Base-by-base conservation (phyloP, 306 rosid species). In the Oxytropis ochrocephala region DNA sequence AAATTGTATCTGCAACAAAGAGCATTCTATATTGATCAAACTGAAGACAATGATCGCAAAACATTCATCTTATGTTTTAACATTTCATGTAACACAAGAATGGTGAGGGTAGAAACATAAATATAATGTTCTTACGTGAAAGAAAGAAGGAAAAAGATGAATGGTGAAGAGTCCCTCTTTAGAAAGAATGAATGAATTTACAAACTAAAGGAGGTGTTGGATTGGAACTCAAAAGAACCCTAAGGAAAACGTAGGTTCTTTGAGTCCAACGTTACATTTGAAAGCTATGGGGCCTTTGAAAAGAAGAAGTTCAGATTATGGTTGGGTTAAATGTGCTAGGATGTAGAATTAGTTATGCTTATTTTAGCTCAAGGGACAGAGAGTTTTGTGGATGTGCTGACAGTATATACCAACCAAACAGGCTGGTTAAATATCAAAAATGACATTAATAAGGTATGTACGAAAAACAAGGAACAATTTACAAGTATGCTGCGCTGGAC, bases 141-240 rank as follows among this genome's bases (percentile, higher is more conserved):
- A 62, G 54, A 73, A 49, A 64, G 8, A 78, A 71, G 1, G 38
- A 33, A 33, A 32, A 7, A 64, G 70, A 69, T 41, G 58, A 74
- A 61, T 52, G 53, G 6, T 8, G 57, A 56, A 55, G 67, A 53
- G 55, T 8, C 8, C 51, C 8, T 69, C 6, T 48, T 48, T 58
- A n/a, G 27, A 29, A 39, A 16, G 70, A 36, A n/a, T 54, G 73
- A 70, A 30, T 46, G 81, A 36, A 59, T 50, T 57, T 70, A 1
- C 12, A 30, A 61, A 27, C 65, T 17, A 67, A 47, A 54, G 18
- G 39, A 5, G 64, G 43, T 11, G 71, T 54, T 75, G 79, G 82
- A 79, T 54, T 75, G 79, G 82, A 79, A 67, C 82, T 73, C 78
- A 58, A 63, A 79, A 74, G 84, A 72, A 76, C 76, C 80, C 54